phyloP scores from a whole-genome alignment of 1,139 yeast species.

The Yamadazyma kanchanaburiensis region DNA sequence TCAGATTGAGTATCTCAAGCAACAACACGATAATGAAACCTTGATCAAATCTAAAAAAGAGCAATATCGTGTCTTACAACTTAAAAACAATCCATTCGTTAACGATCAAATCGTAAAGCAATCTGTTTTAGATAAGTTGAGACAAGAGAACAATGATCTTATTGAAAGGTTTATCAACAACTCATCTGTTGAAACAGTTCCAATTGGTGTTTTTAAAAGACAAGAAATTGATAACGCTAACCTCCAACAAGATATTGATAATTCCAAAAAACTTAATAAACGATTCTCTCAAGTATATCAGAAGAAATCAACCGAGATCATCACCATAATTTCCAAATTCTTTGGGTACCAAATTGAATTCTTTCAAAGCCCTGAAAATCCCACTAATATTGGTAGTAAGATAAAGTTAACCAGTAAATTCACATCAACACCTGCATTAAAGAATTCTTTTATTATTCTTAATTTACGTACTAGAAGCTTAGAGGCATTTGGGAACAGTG shows the following conservation, averaged over 20 bases:
- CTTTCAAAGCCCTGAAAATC: slow-evolving; percentile 56
- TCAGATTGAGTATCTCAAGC: slow-evolving; percentile 8
- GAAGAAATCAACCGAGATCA: slow-evolving; percentile 71
- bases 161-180: slow-evolving; percentile 20
- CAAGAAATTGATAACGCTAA: slow-evolving; percentile 52
- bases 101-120: slow-evolving; percentile 63
- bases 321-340: slow-evolving; percentile 64
- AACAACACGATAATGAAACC: slow-evolving; percentile 15
- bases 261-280: slow-evolving; percentile 52
- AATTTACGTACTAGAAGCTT: slow-evolving; percentile 35
- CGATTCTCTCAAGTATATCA: slow-evolving; percentile 64
- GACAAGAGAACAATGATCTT: slow-evolving; percentile 62
- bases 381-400: slow-evolving; percentile 41
- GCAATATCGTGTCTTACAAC: slow-evolving; percentile 54
- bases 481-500: slow-evolving; percentile 42
- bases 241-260: slow-evolving; percentile 48
- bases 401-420: slow-evolving; percentile 65
- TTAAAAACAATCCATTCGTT: slow-evolving; percentile 65
- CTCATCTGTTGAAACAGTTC: slow-evolving; percentile 30
- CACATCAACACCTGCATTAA: slow-evolving; percentile 17
- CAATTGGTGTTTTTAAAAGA: slow-evolving; percentile 64
- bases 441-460: slow-evolving; percentile 33
- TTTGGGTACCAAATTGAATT: slow-evolving; percentile 78
- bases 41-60: slow-evolving; percentile 27
- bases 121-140: slow-evolving; percentile 48